These are phyloP conservation scores for Brettanomyces nanus DNA, from an alignment of 805 yeast genomes.

Conservation along the genomic window DNA sequence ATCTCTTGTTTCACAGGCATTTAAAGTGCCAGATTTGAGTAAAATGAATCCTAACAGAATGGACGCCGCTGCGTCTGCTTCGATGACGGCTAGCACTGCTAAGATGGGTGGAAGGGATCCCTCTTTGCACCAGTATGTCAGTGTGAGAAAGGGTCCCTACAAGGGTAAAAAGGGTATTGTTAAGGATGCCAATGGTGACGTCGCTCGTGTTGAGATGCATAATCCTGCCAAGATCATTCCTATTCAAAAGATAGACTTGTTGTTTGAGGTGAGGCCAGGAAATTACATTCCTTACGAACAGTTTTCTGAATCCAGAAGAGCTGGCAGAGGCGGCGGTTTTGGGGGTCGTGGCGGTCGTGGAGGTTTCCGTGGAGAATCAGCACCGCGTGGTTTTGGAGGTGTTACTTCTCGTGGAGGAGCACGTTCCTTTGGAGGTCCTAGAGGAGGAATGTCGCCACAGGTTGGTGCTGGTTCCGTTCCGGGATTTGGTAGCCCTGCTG, in stretches of 20 bases:
- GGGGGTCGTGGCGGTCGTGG: slow-evolving; percentile 9
- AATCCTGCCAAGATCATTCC: slow-evolving; percentile 85
- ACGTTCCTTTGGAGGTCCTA: neutral
- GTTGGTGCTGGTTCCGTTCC: neutral
- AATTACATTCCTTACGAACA: slow-evolving; percentile 72
- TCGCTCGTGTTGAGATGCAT: slow-evolving; percentile 89
- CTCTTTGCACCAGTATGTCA: slow-evolving; percentile 74
- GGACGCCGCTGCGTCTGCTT: slow-evolving; percentile 46
- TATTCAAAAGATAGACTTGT: slow-evolving; percentile 69
- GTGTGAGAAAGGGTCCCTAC: slow-evolving; percentile 84
- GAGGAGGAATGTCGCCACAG: neutral
- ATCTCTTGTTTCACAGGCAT: slow-evolving; percentile 34
- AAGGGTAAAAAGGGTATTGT: slow-evolving; percentile 93
- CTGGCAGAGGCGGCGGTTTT: slow-evolving; percentile 16
- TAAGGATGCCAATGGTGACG: slow-evolving; percentile 85
- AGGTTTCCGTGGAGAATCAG: slow-evolving; percentile 13
- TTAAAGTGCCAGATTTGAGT: slow-evolving; percentile 55
- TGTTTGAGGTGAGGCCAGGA: slow-evolving; percentile 61
- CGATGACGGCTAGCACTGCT: slow-evolving; percentile 45
- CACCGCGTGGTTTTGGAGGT: slow-evolving; percentile 15
- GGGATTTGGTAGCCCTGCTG: slow-evolving; percentile 10
- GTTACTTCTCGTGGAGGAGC: slow-evolving; percentile 14
- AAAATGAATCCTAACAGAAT: slow-evolving; percentile 78
- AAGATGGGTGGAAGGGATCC: slow-evolving; percentile 69
- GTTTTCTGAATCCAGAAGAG: slow-evolving; percentile 40